Base-by-base conservation (phyloP, 345 rosid species). In the Gossypium longicalyx region DNA sequence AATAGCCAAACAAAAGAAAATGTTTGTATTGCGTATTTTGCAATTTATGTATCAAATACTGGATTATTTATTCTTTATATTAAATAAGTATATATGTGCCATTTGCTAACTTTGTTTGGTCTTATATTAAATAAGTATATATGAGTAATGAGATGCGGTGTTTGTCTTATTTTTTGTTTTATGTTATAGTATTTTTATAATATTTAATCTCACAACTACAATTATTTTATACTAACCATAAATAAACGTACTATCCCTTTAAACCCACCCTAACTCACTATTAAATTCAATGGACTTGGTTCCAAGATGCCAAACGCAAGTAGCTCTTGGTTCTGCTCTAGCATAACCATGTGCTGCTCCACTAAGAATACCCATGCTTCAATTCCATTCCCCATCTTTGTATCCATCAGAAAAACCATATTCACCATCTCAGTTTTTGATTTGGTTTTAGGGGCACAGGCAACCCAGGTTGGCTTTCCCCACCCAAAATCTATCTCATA, bases 191-290 rank as follows among this genome's bases (percentile, higher is more conserved):
- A 29, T 3, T 3, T 0, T 29, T 29, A 29, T 0, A 29, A 29
- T 3, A 29, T 29, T 1, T 29, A 29, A 29, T 29, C 4, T 29
- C 0, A 29, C 4, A 29, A 3, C 34, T 0, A 29, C 4, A 29
- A 29, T 0, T 29, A 0, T 29, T 29, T 29, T 29, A 3, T 3
- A 29, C 34, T 29, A 29, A 29, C 5, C 34, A 29, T 1, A 29
- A 29, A 29, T 3, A 3, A 0, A 29, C 1, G 1, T 0, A 29
- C 4, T 5, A 1, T 29, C 1, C 1, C 3, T 29, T 1, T 0
- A 3, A 29, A 29, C 4, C 0, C 34, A 29, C 0, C 34, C 4
- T 3, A 60, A 12, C 43, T 27, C 4, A 27, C 29, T 27, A 27
- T 3, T 27, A 27, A 27, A 27, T 27, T 27, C 2, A 6, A 3